Conservation (phyloP, 2,329 filamentous ascomycete species). For the Bipolaris zeicola region DNA sequence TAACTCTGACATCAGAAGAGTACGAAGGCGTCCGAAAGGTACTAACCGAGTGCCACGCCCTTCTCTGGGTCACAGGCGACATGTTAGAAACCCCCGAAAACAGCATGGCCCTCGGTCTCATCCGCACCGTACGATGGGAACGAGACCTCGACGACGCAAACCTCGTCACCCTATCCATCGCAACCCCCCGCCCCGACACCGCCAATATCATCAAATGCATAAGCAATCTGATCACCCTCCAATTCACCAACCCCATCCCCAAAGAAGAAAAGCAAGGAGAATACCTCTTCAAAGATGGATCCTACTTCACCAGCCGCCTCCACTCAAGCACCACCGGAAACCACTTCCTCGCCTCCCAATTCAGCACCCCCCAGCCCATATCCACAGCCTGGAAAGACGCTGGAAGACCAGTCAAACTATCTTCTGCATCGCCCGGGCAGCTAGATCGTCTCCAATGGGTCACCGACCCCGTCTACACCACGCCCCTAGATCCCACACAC, state of each 20-base stretch:
- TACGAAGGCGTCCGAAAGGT: slow-evolving; percentile 2
- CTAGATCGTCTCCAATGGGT: slow-evolving; percentile 1
- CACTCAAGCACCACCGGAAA: not conserved
- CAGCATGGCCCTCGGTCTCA: not conserved
- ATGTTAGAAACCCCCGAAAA: not conserved
- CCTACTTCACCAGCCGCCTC: slow-evolving; percentile 1
- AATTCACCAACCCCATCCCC: not conserved
- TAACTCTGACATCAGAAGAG: not conserved
- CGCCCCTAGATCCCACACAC: not conserved
- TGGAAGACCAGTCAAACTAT: not conserved
- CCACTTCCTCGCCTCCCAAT: not conserved
- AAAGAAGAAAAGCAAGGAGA: slow-evolving; percentile 1
- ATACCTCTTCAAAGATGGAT: not conserved
- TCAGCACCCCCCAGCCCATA: not conserved
- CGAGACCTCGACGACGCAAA: slow-evolving; percentile 1
- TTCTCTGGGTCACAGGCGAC: not conserved
- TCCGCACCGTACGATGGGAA: slow-evolving; percentile 4
- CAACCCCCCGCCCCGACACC: not conserved
- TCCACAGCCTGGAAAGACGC: not conserved
- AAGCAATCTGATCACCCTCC: not conserved
- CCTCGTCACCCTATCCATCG: not conserved
- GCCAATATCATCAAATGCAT: not conserved
- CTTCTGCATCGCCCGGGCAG: not conserved
- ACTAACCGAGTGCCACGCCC: not conserved
- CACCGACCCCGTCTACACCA: not conserved